phyloP scores from a whole-genome alignment of 75 land plant genomes.

The Cunninghamia lanceolata region DNA sequence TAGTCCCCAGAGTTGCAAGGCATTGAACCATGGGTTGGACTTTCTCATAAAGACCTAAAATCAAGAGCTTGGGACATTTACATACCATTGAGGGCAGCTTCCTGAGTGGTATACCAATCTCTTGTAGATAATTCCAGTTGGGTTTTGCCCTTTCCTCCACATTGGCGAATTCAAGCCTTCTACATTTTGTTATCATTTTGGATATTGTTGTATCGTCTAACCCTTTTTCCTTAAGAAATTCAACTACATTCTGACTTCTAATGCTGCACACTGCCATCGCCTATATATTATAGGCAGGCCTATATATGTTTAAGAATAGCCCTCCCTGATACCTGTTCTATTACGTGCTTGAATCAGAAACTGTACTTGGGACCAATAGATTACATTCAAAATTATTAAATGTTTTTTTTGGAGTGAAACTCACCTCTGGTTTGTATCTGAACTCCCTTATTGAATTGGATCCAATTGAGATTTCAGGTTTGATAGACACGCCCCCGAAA shows the following conservation, averaged over 20 bases:
- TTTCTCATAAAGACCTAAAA: slow-evolving; percentile 63
- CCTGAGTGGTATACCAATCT: slow-evolving; percentile 72
- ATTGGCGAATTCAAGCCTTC: slow-evolving; percentile 31
- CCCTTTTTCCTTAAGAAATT: slow-evolving; percentile 68
- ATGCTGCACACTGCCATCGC: slow-evolving; percentile 2
- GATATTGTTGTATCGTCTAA: slow-evolving; percentile 49
- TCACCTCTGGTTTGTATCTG: no score
- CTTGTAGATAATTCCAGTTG: slow-evolving; percentile 71
- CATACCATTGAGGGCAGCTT: slow-evolving; percentile 65
- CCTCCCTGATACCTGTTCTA: no score
- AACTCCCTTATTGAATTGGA: no score
- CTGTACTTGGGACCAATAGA: no score
- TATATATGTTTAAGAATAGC: not conserved
- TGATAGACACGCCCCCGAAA: no score
- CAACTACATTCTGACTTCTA: slow-evolving; percentile 17
- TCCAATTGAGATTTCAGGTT: no score
- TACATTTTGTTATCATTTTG: slow-evolving; percentile 60
- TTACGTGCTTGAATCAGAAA: no score
- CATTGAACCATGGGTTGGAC: slow-evolving; percentile 73
- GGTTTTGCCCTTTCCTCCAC: slow-evolving; percentile 57
- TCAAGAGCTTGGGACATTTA: slow-evolving; percentile 81
- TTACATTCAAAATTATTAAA: no score
- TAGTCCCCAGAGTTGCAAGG: slow-evolving; percentile 57
- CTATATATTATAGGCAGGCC: not conserved
- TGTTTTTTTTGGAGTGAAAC: no score